Evolutionary conservation across 495 filamentous ascomycete genomes (phyloP), one percentile per base, ranked within the genome.

Genomic region (Penicillium pulvis): DNA sequence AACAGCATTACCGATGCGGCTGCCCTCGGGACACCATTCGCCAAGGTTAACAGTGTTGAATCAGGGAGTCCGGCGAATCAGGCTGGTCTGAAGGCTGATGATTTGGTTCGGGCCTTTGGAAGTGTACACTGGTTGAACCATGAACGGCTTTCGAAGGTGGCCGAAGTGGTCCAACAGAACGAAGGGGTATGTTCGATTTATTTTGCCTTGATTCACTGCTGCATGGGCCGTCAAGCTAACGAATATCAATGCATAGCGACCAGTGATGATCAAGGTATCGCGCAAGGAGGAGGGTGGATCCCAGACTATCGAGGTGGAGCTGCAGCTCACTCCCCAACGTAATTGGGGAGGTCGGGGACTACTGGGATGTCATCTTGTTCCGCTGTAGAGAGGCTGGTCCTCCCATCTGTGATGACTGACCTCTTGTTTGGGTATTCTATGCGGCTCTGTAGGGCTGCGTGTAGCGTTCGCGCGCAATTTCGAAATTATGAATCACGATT

Each of bases 281-380:
- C 76, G 90, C 36, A 78, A 72, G 51, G 71, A 68, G 55, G 64
- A 81, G 59, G 43, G 71, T 65, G 41, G 64, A 64, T 58, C 72
- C 57, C 63, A 69, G n/a, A 59, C 68, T 35, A 66, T 70, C 54
- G 87, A 91, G 51, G 65, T 93, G 51, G 76, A 85, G 20, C 67
- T 96, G 55, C 85, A 84, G 52, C 71, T 98, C 57, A 88, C 77
- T 52, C 93, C 93, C 43, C 80, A 85, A 56, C 81, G 82, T 43
- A 77, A 90, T 66, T 98, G 93, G 93, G 93, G 93, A 47, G 93
- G 93, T 9, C 82, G 90, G 64, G 93, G 93, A 5, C 69, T 93
- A 62, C 74, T 98, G 57, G 93, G 93, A 33, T 98, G 93, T 70
- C 91, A 95, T 80, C 80, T 96, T 36, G 71, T 95, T 60, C 91